Evolutionary conservation across 2,329 filamentous ascomycete genomes (phyloP).

Genomic region (Cladophialophora immunda): DNA sequence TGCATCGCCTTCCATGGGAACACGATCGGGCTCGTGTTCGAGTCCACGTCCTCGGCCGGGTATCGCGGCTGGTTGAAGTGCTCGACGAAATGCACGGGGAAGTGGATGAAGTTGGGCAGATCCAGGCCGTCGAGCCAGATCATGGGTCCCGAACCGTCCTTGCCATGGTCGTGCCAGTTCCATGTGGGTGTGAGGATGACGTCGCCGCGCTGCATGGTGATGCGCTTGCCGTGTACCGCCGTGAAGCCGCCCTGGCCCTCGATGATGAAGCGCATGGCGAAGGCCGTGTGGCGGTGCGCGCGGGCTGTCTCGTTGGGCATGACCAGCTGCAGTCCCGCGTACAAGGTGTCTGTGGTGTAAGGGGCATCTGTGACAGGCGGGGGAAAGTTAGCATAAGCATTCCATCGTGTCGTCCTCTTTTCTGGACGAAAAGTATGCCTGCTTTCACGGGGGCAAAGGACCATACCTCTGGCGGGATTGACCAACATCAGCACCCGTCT

Average conservation of each 20-base stretch:
- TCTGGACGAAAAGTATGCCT: neutral
- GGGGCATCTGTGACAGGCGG: conserved; percentile 49
- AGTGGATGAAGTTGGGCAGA: conserved; percentile 60
- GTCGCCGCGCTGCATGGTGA: conserved; percentile 62
- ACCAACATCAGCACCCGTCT: conserved; percentile 53
- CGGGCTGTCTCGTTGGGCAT: conserved; percentile 65
- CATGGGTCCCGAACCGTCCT: conserved; percentile 62
- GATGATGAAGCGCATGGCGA: conserved; percentile 66
- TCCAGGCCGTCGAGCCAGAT: conserved; percentile 68
- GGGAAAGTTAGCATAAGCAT: conserved; percentile 12
- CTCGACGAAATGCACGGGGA: conserved; percentile 64
- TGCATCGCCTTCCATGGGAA: conserved; percentile 62
- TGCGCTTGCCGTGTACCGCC: conserved; percentile 63
- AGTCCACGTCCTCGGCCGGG: conserved; percentile 55
- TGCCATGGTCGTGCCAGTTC: conserved; percentile 70
- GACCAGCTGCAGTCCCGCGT: conserved; percentile 65
- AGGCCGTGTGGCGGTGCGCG: conserved; percentile 65
- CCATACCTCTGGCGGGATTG: conserved; percentile 50
- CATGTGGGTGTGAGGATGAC: conserved; percentile 66
- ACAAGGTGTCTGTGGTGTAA: conserved; percentile 67
- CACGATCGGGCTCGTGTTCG: conserved; percentile 50
- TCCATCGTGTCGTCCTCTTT: neutral
- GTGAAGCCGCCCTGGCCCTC: conserved; percentile 66
- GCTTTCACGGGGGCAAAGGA: neutral
- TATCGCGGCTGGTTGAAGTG: conserved; percentile 59